Percentiles rank a stretch among this genome's conserved stretches.
Conservation (phyloP, 139 green algal genomes). For the Astrephomene gubernaculifera region DNA sequence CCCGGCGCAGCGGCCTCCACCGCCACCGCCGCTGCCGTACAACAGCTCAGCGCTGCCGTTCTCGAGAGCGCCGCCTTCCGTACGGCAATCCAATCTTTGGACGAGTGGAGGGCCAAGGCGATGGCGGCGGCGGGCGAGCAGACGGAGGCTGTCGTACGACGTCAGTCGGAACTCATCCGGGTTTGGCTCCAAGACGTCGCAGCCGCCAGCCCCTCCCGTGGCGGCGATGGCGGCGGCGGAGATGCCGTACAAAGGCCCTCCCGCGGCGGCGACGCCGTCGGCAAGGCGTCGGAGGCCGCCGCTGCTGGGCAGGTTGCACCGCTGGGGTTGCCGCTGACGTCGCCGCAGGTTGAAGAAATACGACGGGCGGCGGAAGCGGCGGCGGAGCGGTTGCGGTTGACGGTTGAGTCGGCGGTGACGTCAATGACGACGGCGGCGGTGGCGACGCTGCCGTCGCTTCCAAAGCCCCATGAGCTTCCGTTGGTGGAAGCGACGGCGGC, state of each 20-base stretch:
- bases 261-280: background rate
- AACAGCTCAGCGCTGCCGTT: slow-evolving; percentile 27
- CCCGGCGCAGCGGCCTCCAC: too few species aligned
- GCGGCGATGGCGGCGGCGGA: background rate
- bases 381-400: background rate
- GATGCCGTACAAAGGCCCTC: too few species aligned
- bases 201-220: background rate
- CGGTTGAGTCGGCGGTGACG: slow-evolving; percentile 5
- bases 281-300: too few species aligned
- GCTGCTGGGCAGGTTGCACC: background rate
- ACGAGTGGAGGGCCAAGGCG: slow-evolving; percentile 15
- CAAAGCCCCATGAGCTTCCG: slow-evolving; percentile 14
- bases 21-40: background rate
- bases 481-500: background rate
- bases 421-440: background rate
- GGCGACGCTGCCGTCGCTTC: background rate
- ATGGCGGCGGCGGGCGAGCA: slow-evolving; percentile 21
- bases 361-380: background rate
- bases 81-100: background rate
- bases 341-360: background rate
- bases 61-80: slow-evolving; percentile 6
- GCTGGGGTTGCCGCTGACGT: background rate
- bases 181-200: slow-evolving; percentile 30
- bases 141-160: background rate
- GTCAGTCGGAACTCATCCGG: slow-evolving; percentile 16